Conservation (phyloP, 2,329 filamentous ascomycete genomes). For the Hypoxylon sp. region DNA sequence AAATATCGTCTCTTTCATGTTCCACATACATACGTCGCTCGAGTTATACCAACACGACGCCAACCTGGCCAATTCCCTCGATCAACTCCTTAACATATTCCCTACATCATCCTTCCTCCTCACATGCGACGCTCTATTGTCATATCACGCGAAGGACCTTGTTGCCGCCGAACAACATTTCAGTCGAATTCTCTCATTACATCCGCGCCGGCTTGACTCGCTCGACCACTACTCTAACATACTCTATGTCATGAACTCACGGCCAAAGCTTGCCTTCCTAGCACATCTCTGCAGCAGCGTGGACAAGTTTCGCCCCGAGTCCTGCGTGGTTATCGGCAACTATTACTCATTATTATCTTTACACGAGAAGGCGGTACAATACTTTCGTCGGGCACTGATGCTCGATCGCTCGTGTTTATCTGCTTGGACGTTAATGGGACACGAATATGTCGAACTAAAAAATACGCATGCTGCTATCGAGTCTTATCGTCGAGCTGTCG, state of each 20-base stretch:
- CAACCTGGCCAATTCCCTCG: slow-evolving; percentile 75
- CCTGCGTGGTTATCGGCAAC: slow-evolving; percentile 95
- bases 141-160: slow-evolving; percentile 89
- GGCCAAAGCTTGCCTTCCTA: slow-evolving; percentile 90
- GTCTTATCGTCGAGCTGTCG: slow-evolving; percentile 92
- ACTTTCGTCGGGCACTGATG: slow-evolving; percentile 91
- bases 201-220: slow-evolving; percentile 80
- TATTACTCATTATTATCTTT: slow-evolving; percentile 95
- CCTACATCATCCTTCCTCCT: slow-evolving; percentile 88
- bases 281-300: slow-evolving; percentile 90
- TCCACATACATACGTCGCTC: slow-evolving; percentile 88
- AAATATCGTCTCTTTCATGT: slow-evolving; percentile 93
- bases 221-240: slow-evolving; percentile 98
- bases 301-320: slow-evolving; percentile 96
- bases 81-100: slow-evolving; percentile 83
- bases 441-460: slow-evolving; percentile 98
- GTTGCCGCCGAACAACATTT: slow-evolving; percentile 72
- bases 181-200: slow-evolving; percentile 79
- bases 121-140: slow-evolving; percentile 85
- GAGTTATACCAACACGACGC: slow-evolving; percentile 89
- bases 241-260: slow-evolving; percentile 87
- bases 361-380: slow-evolving; percentile 97
- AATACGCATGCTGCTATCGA: slow-evolving; percentile 98
- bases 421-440: slow-evolving; percentile 98
- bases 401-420: slow-evolving; percentile 90